These are phyloP conservation scores for Torulaspora microellipsoides DNA, from an alignment of 805 yeast genomes.

Conservation along the genomic window DNA sequence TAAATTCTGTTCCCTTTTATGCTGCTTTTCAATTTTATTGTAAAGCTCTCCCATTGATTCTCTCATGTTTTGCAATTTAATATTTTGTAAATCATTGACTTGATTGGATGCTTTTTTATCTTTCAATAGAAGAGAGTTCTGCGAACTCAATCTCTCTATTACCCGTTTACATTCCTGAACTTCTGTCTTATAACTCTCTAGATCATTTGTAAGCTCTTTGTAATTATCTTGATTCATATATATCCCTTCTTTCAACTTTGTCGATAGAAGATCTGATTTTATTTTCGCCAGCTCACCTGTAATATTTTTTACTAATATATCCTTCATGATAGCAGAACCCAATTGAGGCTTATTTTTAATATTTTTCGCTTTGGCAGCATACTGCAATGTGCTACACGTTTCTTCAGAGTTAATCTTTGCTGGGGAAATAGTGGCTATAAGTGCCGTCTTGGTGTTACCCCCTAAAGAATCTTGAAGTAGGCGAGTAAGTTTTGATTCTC, in stretches of 20 bases:
- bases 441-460: slow-evolving; percentile 79
- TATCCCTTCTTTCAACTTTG: slow-evolving; percentile 61
- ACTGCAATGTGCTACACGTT: slow-evolving; percentile 78
- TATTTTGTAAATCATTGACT: slow-evolving; percentile 25
- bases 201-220: slow-evolving; percentile 44
- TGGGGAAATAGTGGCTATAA: slow-evolving; percentile 85
- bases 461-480: slow-evolving; percentile 79
- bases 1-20: slow-evolving; percentile 26
- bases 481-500: slow-evolving; percentile 75
- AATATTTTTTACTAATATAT: slow-evolving; percentile 42
- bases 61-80: slow-evolving; percentile 24
- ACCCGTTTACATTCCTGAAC: slow-evolving; percentile 43
- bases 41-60: slow-evolving; percentile 25
- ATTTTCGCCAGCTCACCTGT: slow-evolving; percentile 45
- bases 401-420: slow-evolving; percentile 75
- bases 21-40: slow-evolving; percentile 25
- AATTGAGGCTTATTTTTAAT: slow-evolving; percentile 70
- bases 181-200: slow-evolving; percentile 48
- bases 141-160: slow-evolving; percentile 38
- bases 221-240: slow-evolving; percentile 59
- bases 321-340: slow-evolving; percentile 55
- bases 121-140: slow-evolving; percentile 31
- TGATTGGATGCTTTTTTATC: slow-evolving; percentile 31
- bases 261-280: slow-evolving; percentile 57
- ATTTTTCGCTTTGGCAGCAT: slow-evolving; percentile 81